These are phyloP conservation scores for Penicillium fimorum DNA, from an alignment of 495 filamentous ascomycete genomes.

Conservation along the genomic window DNA sequence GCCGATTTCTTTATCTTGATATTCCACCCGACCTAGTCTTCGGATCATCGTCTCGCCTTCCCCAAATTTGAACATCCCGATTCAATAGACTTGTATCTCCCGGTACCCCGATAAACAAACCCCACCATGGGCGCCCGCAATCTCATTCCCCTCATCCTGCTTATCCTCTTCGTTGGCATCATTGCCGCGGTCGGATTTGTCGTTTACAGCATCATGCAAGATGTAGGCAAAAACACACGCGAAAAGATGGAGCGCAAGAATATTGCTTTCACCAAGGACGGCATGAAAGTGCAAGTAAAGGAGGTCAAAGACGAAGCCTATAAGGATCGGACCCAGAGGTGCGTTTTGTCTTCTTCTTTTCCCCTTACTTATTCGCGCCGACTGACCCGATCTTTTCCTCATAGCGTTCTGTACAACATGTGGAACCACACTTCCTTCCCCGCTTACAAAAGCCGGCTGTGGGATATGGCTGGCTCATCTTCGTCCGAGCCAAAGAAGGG, in stretches of 20 bases:
- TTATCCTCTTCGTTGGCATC: constrained; percentile 61
- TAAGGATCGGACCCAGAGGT: constrained; percentile 78
- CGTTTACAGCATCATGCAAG: constrained; percentile 65
- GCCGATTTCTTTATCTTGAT: not conserved
- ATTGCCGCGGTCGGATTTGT: constrained; percentile 69
- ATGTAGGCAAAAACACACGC: constrained; percentile 66
- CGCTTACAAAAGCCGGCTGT: constrained; percentile 58
- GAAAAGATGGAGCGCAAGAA: constrained; percentile 81
- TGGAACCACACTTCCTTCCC: constrained; percentile 69
- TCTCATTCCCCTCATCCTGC: constrained; percentile 71
- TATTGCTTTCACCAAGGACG: constrained; percentile 77
- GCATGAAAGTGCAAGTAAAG: constrained; percentile 77
- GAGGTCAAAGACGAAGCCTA: constrained; percentile 74
- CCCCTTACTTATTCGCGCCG: not conserved
- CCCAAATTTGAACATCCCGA: not conserved
- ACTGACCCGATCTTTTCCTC: constrained; percentile 8
- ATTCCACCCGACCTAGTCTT: not conserved
- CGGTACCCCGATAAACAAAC: not conserved
- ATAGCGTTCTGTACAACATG: constrained; percentile 66
- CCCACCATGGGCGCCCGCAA: constrained; percentile 35
- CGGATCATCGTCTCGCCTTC: constrained; percentile 4
- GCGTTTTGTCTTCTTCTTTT: constrained; percentile 13
- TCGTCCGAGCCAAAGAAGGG: constrained; percentile 16
- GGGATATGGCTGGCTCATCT: constrained; percentile 42
- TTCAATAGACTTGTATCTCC: not conserved